Evolutionary conservation across 2,329 filamentous ascomycete genomes (phyloP), one percentile per base, ranked within the genome.

Genomic region (Fusarium domesticum): DNA sequence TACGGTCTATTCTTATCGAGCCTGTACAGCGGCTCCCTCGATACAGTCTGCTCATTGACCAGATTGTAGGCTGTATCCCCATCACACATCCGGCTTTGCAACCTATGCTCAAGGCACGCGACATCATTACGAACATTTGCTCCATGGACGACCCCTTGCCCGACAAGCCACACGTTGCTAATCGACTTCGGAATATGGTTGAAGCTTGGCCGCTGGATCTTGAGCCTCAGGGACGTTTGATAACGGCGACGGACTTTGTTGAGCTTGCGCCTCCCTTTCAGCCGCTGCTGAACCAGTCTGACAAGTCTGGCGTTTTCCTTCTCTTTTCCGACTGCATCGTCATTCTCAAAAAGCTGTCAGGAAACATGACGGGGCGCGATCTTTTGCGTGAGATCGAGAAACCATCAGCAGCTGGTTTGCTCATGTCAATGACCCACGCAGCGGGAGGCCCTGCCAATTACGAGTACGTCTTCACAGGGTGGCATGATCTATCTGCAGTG

Each of bases 41-140:
- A 18, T 98, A 98, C 70, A 96, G 89, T 60, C 75, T 98, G 28
- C 85, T 97, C 62, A 97, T 98, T 58, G 93, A 98, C 70, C 91
- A 95, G 60, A 96, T 98, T 61, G 81, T 93, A 37, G 83, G 85
- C 54, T 90, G 87, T 48, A 77, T 97, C 15, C 91, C 92, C 5
- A 81, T 91, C 39, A 83, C 87, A 7, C 91, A 97, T 63, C 88
- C 90, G 3, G 91, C 91, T 1, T 76, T 96, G 41, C 85, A 87
- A 54, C 77, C 79, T 3, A 84, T 98, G 69, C 78, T 96, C 33
- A 91, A 89, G 63, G 91, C 93, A 1, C 80, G 92, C 54, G 93
- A 97, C 64, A 87, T 96, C 41, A 90, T 98, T 54, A 90, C 91
- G 16, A 93, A 95, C 42, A 98, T 98, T 34, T 98, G 93, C 67